These are phyloP conservation scores for Neotropicomus parvogracilis DNA, from an alignment of 1,284 basidiomycete genomes.

Conservation along the genomic window DNA sequence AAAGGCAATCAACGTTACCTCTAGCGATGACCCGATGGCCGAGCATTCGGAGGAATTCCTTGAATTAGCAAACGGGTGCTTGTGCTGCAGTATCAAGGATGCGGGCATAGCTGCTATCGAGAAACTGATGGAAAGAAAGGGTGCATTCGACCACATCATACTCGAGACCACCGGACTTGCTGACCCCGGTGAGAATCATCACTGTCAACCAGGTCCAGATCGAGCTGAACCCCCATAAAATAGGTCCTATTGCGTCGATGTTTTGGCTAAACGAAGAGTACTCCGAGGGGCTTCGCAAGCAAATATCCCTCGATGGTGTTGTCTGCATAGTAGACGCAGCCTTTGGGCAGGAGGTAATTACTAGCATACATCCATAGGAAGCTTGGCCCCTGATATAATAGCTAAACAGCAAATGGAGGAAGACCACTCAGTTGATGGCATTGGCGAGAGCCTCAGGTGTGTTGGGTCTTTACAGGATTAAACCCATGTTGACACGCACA, in stretches of 20 bases:
- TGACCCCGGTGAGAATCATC: constrained; percentile 65
- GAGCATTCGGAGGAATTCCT: constrained; percentile 75
- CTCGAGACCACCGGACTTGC: constrained; percentile 92
- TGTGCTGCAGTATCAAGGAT: constrained; percentile 94
- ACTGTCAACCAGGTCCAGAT: not conserved
- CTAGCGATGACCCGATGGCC: constrained; percentile 57
- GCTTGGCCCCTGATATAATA: constrained; percentile 10
- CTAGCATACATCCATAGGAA: not conserved
- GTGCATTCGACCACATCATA: constrained; percentile 88
- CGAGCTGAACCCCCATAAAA: constrained; percentile 1
- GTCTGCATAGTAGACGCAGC: constrained; percentile 88
- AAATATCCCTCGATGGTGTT: constrained; percentile 83
- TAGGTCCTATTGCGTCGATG: constrained; percentile 76
- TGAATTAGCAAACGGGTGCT: constrained; percentile 87
- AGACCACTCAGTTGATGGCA: constrained; percentile 58
- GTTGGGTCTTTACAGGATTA: constrained; percentile 12
- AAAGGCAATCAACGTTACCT: constrained; percentile 74
- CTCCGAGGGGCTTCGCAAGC: constrained; percentile 61
- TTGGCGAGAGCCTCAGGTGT: constrained; percentile 77
- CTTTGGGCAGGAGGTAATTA: constrained; percentile 71
- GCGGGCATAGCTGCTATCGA: constrained; percentile 88
- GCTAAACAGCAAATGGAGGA: constrained; percentile 75
- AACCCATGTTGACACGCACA: not conserved
- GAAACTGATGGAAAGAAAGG: constrained; percentile 77
- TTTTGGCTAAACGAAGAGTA: constrained; percentile 95